Evolutionary conservation across 805 yeast species (phyloP).

Genomic region (Saturnispora hagleri): DNA sequence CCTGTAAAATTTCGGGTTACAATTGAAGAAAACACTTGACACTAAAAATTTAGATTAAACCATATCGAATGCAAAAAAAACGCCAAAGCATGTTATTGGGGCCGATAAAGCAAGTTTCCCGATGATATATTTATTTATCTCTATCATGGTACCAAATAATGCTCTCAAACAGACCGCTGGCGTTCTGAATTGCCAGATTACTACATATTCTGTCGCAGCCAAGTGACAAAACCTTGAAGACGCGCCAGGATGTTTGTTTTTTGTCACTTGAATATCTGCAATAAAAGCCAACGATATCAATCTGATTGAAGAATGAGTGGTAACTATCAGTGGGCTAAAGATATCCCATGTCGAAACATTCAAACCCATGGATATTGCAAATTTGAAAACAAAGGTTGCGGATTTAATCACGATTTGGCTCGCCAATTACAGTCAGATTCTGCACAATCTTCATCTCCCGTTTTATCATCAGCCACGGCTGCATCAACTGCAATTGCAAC

Average conservation of each 20-base stretch:
- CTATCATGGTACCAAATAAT: not conserved
- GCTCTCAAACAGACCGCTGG: not conserved
- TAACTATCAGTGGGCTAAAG: constrained; percentile 48
- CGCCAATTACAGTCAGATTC: constrained; percentile 10
- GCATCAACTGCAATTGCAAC: constrained; percentile 2
- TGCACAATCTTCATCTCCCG: constrained; percentile 1
- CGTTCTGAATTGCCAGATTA: not conserved
- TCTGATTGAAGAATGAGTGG: constrained; percentile 5
- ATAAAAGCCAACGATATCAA: not conserved
- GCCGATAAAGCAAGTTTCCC: too few species aligned
- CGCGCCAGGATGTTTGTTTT: not conserved
- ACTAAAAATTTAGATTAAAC: too few species aligned
- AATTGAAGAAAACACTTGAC: too few species aligned
- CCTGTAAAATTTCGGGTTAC: too few species aligned
- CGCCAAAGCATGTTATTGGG: too few species aligned
- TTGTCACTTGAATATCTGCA: not conserved
- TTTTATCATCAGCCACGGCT: not conserved
- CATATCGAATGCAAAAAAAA: too few species aligned
- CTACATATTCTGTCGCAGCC: not conserved
- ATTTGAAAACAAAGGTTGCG: constrained; percentile 80
- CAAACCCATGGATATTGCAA: constrained; percentile 84
- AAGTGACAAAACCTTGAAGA: not conserved
- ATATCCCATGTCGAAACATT: constrained; percentile 75
- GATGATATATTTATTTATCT: too few species aligned
- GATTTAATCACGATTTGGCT: constrained; percentile 56